Evolutionary conservation across 2,329 filamentous ascomycete species (phyloP).

Genomic region (Sporothrix sp.): DNA sequence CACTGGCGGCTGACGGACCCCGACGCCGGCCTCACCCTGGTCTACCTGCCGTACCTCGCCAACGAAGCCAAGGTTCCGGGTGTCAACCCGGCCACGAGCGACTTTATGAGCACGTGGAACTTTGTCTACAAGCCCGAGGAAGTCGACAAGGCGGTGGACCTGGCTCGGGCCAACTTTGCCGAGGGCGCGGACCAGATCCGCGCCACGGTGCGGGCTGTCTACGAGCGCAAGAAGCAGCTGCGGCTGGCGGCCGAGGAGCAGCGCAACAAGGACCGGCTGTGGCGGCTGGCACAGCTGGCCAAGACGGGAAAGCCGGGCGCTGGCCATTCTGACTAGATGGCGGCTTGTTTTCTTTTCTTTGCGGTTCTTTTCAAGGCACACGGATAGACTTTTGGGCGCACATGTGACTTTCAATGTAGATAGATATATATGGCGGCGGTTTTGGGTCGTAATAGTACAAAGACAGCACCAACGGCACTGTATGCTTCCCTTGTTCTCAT

Average conservation of each 20-base stretch:
- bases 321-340: no score
- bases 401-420: not conserved
- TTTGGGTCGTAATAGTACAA: conserved; percentile 9
- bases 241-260: conserved; percentile 40
- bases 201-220: conserved; percentile 74
- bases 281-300: conserved; percentile 41
- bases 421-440: conserved; percentile 8
- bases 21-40: conserved; percentile 74
- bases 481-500: no score
- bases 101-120: conserved; percentile 96
- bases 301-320: no score
- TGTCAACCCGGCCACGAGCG: conserved; percentile 72
- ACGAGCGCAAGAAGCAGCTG: conserved; percentile 74
- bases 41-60: conserved; percentile 82
- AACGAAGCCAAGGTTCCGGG: conserved; percentile 64
- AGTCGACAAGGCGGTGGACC: conserved; percentile 70
- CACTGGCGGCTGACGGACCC: conserved; percentile 63
- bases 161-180: conserved; percentile 78
- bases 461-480: no score
- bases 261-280: conserved; percentile 30
- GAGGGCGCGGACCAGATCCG: conserved; percentile 73
- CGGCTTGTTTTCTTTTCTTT: no score
- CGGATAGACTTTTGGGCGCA: no score
- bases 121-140: conserved; percentile 91
- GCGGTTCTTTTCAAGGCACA: no score